These are phyloP conservation scores for Dendryphion nanum DNA, from an alignment of 2,329 filamentous ascomycete species.

Conservation along the genomic window DNA sequence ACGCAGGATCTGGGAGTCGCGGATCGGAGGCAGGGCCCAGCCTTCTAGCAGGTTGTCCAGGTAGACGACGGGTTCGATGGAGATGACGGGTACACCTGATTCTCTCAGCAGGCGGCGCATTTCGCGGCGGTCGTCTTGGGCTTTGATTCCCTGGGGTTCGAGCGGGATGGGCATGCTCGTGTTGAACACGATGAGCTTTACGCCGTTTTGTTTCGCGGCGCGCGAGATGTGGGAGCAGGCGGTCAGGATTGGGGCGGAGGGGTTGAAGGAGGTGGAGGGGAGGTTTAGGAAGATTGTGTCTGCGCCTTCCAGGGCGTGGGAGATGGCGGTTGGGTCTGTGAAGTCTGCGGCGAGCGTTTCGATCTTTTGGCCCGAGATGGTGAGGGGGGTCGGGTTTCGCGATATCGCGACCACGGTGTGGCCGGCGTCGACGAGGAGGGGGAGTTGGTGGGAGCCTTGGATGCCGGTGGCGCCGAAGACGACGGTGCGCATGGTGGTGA, in stretches of 20 bases:
- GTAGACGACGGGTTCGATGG: conserved; percentile 41
- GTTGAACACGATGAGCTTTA: conserved; percentile 26
- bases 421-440: conserved; percentile 18
- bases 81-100: conserved; percentile 30
- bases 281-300: conserved; percentile 28
- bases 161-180: conserved; percentile 28
- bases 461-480: conserved; percentile 31
- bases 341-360: conserved; percentile 22
- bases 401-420: conserved; percentile 27
- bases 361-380: conserved; percentile 13
- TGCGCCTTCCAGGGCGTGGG: conserved; percentile 13
- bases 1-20: conserved; percentile 34
- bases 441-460: conserved; percentile 29
- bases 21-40: conserved; percentile 38
- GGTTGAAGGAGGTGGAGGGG: conserved; percentile 28
- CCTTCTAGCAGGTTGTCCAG: conserved; percentile 42
- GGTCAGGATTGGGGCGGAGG: conserved; percentile 20
- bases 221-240: conserved; percentile 18
- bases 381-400: conserved; percentile 19
- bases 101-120: conserved; percentile 33
- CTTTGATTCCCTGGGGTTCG: conserved; percentile 21
- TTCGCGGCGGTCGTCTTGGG: conserved; percentile 27
- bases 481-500: conserved; percentile 23
- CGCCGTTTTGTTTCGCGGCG: conserved; percentile 15
- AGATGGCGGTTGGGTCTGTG: conserved; percentile 13